These are phyloP conservation scores for Penicillium oxalicum DNA, from an alignment of 2,329 filamentous ascomycete genomes.

Conservation along the genomic window DNA sequence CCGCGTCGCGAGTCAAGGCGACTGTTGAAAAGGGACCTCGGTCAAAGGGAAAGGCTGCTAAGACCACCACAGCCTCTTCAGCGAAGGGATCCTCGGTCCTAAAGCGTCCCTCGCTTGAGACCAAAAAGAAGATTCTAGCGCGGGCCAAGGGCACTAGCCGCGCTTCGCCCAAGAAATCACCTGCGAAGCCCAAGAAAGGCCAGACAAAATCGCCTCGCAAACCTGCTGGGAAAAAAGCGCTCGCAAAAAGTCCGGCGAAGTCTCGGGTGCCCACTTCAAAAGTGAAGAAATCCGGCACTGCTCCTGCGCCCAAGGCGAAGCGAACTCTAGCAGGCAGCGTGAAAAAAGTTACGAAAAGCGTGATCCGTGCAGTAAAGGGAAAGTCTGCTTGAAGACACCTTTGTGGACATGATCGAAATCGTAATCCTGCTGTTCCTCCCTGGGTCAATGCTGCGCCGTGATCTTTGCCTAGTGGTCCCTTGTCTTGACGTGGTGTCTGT, in stretches of 20 bases:
- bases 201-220: slow-evolving; percentile 11
- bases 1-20: slow-evolving; percentile 25
- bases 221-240: slow-evolving; percentile 5
- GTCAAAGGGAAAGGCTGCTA: slow-evolving; percentile 8
- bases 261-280: slow-evolving; percentile 9
- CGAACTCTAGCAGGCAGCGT: slow-evolving; percentile 12
- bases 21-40: slow-evolving; percentile 12
- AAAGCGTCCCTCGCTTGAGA: slow-evolving; percentile 25
- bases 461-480: no score
- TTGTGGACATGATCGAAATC: background rate
- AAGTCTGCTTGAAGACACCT: slow-evolving; percentile 5
- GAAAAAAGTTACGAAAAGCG: slow-evolving; percentile 11
- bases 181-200: slow-evolving; percentile 10
- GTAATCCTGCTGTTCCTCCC: background rate
- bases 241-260: slow-evolving; percentile 13
- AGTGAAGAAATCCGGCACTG: slow-evolving; percentile 4
- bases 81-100: slow-evolving; percentile 19
- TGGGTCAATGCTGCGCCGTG: no score
- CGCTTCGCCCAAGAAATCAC: slow-evolving; percentile 8
- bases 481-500: no score
- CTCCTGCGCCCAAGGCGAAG: slow-evolving; percentile 6
- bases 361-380: slow-evolving; percentile 16
- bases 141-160: slow-evolving; percentile 17
- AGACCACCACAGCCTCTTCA: slow-evolving; percentile 14
- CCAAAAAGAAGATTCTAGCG: slow-evolving; percentile 26